Evolutionary conservation across 163 green algal genomes (phyloP).

Genomic region (Botryococcus braunii): DNA sequence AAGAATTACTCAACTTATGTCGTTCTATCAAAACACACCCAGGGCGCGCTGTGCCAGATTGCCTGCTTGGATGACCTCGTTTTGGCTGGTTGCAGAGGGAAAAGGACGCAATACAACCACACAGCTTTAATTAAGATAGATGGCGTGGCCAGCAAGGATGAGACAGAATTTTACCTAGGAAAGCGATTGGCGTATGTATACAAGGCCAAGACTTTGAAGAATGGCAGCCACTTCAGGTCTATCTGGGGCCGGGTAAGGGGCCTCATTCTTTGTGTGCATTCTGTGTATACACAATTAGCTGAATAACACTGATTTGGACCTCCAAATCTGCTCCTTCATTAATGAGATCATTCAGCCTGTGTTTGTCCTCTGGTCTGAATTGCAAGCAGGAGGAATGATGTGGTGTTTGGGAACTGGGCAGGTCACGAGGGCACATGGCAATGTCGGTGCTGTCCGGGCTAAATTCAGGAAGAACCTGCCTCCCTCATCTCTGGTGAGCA

Average conservation of each 20-base stretch:
- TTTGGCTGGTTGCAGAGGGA: constrained; percentile 40
- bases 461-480: constrained; percentile 98
- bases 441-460: constrained; percentile 68
- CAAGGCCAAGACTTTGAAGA: constrained; percentile 96
- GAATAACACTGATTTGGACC: not conserved
- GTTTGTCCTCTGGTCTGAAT: not conserved
- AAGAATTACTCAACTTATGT: too few relatives aligned
- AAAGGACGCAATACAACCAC: constrained; percentile 84
- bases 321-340: not conserved
- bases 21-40: too few relatives aligned
- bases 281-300: not conserved
- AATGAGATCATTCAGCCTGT: not conserved
- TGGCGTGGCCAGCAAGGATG: constrained; percentile 75
- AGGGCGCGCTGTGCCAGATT: too few relatives aligned
- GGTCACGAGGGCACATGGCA: constrained; percentile 79
- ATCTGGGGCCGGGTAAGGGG: constrained; percentile 91
- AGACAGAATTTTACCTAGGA: constrained; percentile 96
- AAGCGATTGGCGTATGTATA: constrained; percentile 96
- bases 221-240: constrained; percentile 82
- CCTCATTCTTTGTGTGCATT: not conserved
- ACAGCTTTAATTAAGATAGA: constrained; percentile 90
- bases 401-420: constrained; percentile 12
- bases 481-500: constrained; percentile 49
- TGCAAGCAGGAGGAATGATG: not conserved
- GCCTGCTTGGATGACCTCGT: too few relatives aligned